Base-by-base conservation (phyloP, 163 green algal species). In the Scenedesmus sp. region DNA sequence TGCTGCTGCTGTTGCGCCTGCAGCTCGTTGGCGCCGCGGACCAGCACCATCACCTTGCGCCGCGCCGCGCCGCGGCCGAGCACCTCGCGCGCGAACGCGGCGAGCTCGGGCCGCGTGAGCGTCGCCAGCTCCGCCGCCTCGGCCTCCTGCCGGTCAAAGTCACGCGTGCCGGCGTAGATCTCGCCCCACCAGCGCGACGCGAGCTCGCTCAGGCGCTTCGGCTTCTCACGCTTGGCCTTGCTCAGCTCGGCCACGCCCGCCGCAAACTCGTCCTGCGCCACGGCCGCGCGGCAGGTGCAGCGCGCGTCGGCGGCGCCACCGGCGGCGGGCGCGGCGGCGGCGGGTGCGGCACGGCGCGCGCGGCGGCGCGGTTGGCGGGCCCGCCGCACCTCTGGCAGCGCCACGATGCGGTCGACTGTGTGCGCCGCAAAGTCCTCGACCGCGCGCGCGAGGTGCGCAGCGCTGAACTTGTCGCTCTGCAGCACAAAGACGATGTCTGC, bases 221-320 rank as follows among this genome's bases (percentile, higher is more conserved):
- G 91, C 79, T 89, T 90, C 87, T 98, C 93, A 76, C 96, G 88
- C 81, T 98, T 97, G 33, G 79, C 63, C 65, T 96, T 95, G 24
- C 80, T 77, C 73, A 98, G 84, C 86, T 97, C 93, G 60, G 89
- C 87, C 58, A 97, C 90, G 11, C 88, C 86, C 13, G 72, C 65
- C 5, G 47, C 24, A 65, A 97, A 95, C 75, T 92, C 88, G 54
- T 57, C 51, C 71, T 80, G 71, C 48, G 39, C 10, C 39, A 47
- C 7, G 6, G 39, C 7, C 7, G 6, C 39, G 10, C 7, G 10
- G 39, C 39, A 47, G 7, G 10, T 47, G 39, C 39, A 47, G 39
- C 39, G 39, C 39, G 39, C 39, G 39, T 47, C 39, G 39, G 6
- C 39, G 39, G 10, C 39, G 39, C 39, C 39, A 6, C 6, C 39